These are phyloP conservation scores for Didymella sp. DNA, from an alignment of 2,329 filamentous ascomycete species.

Conservation along the genomic window DNA sequence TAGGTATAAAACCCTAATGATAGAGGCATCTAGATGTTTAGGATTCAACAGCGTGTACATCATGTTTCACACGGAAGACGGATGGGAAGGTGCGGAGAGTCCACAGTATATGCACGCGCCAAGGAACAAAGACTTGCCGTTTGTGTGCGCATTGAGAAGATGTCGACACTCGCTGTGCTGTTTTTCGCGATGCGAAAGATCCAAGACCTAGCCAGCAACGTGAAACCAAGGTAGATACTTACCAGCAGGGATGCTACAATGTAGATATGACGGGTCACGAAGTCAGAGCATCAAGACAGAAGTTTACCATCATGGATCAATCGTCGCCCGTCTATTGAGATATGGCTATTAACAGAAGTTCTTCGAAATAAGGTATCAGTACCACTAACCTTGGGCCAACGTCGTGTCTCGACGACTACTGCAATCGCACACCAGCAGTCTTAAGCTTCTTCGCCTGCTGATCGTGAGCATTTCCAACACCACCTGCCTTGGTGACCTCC, in stretches of 20 bases:
- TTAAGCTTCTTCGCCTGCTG: conserved; percentile 64
- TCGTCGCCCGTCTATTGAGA: not conserved
- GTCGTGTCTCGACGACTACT: conserved; percentile 44
- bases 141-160: too few species aligned
- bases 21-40: too few species aligned
- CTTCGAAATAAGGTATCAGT: not conserved
- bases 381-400: conserved; percentile 7
- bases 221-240: too few species aligned
- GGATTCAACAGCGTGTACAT: too few species aligned
- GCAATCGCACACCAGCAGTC: conserved; percentile 67
- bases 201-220: too few species aligned
- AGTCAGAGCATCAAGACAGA: not conserved
- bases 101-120: not conserved
- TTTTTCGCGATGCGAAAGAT: too few species aligned
- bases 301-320: not conserved
- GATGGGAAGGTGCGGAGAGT: not conserved
- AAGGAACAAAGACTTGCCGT: not conserved
- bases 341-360: conserved; percentile 4
- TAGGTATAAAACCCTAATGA: too few species aligned
- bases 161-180: not conserved
- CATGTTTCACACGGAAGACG: not conserved
- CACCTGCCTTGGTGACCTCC: conserved; percentile 59
- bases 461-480: conserved; percentile 60
- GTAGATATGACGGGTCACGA: not conserved
- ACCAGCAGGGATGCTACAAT: not conserved